Conservation (phyloP, 768 basidiomycete genomes). For the Tephrocybe rancida region DNA sequence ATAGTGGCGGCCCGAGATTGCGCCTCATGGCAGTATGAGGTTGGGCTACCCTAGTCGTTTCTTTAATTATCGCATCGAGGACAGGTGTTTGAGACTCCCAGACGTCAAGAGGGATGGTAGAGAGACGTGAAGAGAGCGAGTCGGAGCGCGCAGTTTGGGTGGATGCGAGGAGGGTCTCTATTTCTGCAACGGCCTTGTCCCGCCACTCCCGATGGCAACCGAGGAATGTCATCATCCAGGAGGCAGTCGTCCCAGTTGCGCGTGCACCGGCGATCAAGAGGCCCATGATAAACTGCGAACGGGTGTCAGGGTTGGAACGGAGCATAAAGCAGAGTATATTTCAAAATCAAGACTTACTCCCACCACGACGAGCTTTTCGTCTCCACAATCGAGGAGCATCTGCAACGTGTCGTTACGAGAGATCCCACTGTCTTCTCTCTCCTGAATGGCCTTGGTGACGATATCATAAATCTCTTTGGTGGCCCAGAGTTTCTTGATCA, state of each 20-base stretch:
- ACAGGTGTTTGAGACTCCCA: slow-evolving; percentile 75
- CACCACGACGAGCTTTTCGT: slow-evolving; percentile 68
- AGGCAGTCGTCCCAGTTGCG: slow-evolving; percentile 78
- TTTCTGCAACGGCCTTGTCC: slow-evolving; percentile 58
- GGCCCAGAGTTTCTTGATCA: slow-evolving; percentile 69
- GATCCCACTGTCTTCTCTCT: slow-evolving; percentile 58
- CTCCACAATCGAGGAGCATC: slow-evolving; percentile 70
- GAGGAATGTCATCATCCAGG: slow-evolving; percentile 76
- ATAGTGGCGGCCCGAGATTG: slow-evolving; percentile 71
- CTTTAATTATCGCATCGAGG: slow-evolving; percentile 72
- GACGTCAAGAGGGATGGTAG: slow-evolving; percentile 62
- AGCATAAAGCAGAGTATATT: slow-evolving; percentile 2
- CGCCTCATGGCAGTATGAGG: slow-evolving; percentile 82
- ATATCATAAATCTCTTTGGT: slow-evolving; percentile 81
- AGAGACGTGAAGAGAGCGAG: slow-evolving; percentile 47
- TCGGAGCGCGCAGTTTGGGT: slow-evolving; percentile 28
- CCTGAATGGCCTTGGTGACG: slow-evolving; percentile 54
- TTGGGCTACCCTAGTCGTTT: slow-evolving; percentile 78
- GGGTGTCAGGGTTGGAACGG: slow-evolving; percentile 1
- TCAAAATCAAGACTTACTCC: slow-evolving; percentile 53
- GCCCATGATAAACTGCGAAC: slow-evolving; percentile 75
- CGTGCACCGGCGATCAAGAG: slow-evolving; percentile 79
- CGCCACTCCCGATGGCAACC: slow-evolving; percentile 70
- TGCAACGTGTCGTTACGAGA: slow-evolving; percentile 70
- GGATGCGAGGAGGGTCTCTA: slow-evolving; percentile 54